Base-by-base conservation (phyloP, 345 rosid species). In the Eucalyptus dawsonii region DNA sequence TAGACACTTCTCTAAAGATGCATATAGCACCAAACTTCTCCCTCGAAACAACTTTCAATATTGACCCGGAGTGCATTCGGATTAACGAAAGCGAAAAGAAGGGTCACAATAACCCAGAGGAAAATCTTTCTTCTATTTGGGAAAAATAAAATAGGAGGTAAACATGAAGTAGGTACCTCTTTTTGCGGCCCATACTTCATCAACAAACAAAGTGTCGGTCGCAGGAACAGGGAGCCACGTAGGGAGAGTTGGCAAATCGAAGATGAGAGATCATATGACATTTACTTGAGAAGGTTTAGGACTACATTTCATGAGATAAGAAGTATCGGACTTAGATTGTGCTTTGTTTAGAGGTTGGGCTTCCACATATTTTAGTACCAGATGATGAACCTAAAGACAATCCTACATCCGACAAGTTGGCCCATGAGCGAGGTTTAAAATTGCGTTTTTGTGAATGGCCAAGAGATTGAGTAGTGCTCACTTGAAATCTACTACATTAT, bases 231-330 rank as follows among this genome's bases (percentile, higher is more conserved):
- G 14, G 4, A 25, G n/a, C 15, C n/a, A 25, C 6, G n/a, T 11
- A 25, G n/a, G n/a, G n/a, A 11, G 1, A 60, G 1, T 25, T 0
- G 2, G 67, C 3, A 60, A 60, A 60, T 11, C n/a, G 4, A 60
- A 60, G 14, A 25, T 2, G 65, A 6, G n/a, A 11, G 14, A 25
- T 60, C 0, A 25, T 60, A 60, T 25, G 2, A 5, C 67, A 25
- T 60, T 25, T 10, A 60, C 8, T 25, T 29, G 11, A 25, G 67
- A 25, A 60, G 14, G 2, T 60, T 60, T 60, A 60, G 14, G 14
- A 60, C 31, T 27, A 60, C 1, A 11, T 60, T 3, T 12, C 7
- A 25, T 25, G 5, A 25, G 29, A 60, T 25, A 60, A 60, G 10
- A 25, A 60, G 67, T 25, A 60, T 25, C 3, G 15, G 1, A 60